Conservation (phyloP, 129 eudicot species). For the Flaveria robusta region DNA sequence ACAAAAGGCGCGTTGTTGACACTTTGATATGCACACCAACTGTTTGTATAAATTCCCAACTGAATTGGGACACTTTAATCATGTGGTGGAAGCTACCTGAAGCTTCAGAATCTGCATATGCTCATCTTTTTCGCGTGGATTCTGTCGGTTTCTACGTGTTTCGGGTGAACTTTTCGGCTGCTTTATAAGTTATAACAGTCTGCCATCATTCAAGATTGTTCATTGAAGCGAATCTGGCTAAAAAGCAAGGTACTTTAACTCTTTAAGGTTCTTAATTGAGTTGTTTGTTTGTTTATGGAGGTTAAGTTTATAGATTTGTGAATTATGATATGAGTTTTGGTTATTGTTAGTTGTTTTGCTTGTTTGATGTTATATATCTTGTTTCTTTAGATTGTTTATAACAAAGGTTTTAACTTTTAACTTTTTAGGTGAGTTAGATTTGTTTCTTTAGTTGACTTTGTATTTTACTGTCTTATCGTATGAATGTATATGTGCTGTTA, state of each 20-base stretch:
- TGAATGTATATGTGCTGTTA: too few relatives aligned
- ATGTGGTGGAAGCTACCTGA: constrained; percentile 42
- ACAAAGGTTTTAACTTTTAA: too few relatives aligned
- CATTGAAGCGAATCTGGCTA: constrained; percentile 27
- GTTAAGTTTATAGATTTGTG: not conserved
- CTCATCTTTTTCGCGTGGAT: constrained; percentile 11
- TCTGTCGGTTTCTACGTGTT: constrained; percentile 4
- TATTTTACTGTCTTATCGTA: too few relatives aligned
- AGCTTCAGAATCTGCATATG: constrained; percentile 34
- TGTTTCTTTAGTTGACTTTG: too few relatives aligned
- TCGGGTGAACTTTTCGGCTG: constrained; percentile 25
- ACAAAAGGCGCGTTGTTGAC: not conserved
- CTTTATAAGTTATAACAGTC: constrained; percentile 10
- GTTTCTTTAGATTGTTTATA: not conserved
- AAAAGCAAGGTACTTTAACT: constrained; percentile 25
- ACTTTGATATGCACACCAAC: constrained; percentile 31
- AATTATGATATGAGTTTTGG: not conserved
- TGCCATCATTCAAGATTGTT: constrained; percentile 31
- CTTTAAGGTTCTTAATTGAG: not conserved
- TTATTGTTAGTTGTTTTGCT: constrained; percentile 12
- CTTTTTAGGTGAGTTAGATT: too few relatives aligned
- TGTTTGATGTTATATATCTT: not conserved
- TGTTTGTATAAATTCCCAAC: constrained; percentile 33
- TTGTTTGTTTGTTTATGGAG: not conserved
- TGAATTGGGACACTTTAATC: constrained; percentile 3